phyloP scores from a whole-genome alignment of 306 rosid genomes.

The Cyclanthera cordifolia region DNA sequence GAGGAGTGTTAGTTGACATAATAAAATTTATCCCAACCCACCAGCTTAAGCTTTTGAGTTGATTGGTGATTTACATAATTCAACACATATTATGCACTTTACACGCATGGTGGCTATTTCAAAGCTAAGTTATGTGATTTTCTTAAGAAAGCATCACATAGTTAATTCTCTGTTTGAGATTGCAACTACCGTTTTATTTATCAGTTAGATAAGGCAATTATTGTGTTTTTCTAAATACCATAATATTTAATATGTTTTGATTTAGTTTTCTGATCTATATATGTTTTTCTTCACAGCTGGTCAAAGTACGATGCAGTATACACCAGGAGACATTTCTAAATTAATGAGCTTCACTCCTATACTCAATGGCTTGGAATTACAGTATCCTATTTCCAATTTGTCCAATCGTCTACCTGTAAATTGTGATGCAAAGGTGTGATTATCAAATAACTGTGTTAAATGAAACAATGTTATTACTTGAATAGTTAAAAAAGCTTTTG shows the following conservation, averaged over 20 bases:
- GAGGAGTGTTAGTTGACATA: too few relatives aligned
- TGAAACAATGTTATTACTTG: background rate
- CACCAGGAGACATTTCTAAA: constrained; percentile 60
- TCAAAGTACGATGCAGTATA: constrained; percentile 56
- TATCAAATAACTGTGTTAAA: background rate
- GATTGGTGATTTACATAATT: too few relatives aligned
- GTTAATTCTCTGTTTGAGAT: background rate
- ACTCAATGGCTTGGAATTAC: constrained; percentile 42
- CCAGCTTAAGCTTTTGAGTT: too few relatives aligned
- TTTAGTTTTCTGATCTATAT: constrained; percentile 2
- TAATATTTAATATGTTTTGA: background rate
- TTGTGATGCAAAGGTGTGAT: constrained; percentile 39
- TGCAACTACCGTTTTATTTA: background rate
- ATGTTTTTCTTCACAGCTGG: constrained; percentile 36
- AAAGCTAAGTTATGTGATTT: constrained; percentile 3
- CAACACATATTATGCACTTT: background rate
- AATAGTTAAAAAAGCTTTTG: background rate
- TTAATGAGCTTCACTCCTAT: constrained; percentile 46
- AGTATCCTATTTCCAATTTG: constrained; percentile 30
- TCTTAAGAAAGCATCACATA: background rate
- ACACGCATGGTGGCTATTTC: background rate
- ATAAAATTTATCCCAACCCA: too few relatives aligned
- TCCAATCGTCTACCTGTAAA: constrained; percentile 32
- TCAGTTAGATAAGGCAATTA: background rate
- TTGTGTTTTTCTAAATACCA: background rate